Percentiles rank a stretch among this genome's conserved stretches.
Conservation (phyloP, 2,329 filamentous ascomycete genomes). For the Trichoderma arundinaceum region DNA sequence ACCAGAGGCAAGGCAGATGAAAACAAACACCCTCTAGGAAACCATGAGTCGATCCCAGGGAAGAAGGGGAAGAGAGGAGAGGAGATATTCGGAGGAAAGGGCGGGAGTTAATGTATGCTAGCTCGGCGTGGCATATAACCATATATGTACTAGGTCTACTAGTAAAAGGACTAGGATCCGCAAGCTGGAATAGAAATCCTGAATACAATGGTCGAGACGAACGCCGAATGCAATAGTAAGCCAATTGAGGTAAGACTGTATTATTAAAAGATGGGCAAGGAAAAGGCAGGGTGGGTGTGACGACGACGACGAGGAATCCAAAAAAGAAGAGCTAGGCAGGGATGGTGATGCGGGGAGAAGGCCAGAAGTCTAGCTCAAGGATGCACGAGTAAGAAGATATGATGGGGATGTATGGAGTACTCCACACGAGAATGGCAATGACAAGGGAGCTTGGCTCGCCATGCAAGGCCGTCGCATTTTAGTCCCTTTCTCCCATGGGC, state of each 20-base stretch:
- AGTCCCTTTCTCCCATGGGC: neutral
- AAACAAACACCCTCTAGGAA: neutral
- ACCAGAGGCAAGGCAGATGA: conserved; percentile 2
- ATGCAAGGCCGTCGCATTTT: conserved; percentile 18
- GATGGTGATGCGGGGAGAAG: conserved; percentile 26
- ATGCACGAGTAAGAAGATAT: conserved; percentile 24
- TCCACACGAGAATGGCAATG: neutral
- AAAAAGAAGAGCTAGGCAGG: conserved; percentile 13
- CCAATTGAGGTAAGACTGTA: conserved; percentile 26
- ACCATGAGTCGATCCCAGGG: conserved; percentile 9
- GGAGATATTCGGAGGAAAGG: conserved; percentile 12
- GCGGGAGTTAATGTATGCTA: conserved; percentile 12
- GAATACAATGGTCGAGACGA: conserved; percentile 9
- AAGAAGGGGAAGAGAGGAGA: neutral
- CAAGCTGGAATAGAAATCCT: conserved; percentile 8
- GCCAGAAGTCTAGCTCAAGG: conserved; percentile 13
- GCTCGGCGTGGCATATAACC: neutral
- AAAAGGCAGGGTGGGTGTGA: conserved; percentile 26
- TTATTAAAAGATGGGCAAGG: conserved; percentile 4
- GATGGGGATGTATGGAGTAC: conserved; percentile 6
- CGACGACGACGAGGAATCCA: conserved; percentile 18
- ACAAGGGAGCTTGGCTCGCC: neutral
- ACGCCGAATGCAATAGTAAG: conserved; percentile 3
- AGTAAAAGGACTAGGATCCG: conserved; percentile 5
- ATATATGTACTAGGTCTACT: neutral